These are phyloP conservation scores for Cladosporium sp. DNA, from an alignment of 2,329 filamentous ascomycete species.

Conservation along the genomic window DNA sequence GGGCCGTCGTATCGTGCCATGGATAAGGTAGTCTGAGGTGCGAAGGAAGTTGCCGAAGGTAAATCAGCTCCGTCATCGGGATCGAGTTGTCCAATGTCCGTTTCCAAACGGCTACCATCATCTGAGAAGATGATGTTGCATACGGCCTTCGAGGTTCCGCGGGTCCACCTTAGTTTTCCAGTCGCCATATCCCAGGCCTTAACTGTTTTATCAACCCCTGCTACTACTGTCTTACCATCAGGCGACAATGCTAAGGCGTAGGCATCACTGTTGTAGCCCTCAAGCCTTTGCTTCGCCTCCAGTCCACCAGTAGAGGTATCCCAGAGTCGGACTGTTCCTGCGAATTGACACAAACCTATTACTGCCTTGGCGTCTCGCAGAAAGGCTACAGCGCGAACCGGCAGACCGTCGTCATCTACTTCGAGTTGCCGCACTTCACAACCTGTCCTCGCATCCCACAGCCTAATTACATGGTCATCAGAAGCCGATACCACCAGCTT, in stretches of 20 bases:
- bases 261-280: too few relatives aligned
- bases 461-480: constrained; percentile 7
- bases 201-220: too few relatives aligned
- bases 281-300: too few relatives aligned
- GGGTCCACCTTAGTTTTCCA: neutral
- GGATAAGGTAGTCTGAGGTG: neutral
- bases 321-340: too few relatives aligned
- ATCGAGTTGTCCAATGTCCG: neutral
- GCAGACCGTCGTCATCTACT: too few relatives aligned
- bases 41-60: neutral
- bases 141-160: neutral
- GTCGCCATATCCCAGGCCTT: too few relatives aligned
- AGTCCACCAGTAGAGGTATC: too few relatives aligned
- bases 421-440: neutral
- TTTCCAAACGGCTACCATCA: neutral
- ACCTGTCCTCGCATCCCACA: neutral
- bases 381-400: too few relatives aligned
- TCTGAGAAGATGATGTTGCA: constrained; percentile 2
- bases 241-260: too few relatives aligned
- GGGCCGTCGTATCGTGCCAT: neutral
- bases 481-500: neutral
- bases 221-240: too few relatives aligned
- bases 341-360: too few relatives aligned
- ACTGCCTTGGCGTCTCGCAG: too few relatives aligned
- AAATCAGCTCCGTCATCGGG: neutral